Base-by-base conservation (phyloP, 2,329 filamentous ascomycete species). In the Pseudogymnoascus sp. region DNA sequence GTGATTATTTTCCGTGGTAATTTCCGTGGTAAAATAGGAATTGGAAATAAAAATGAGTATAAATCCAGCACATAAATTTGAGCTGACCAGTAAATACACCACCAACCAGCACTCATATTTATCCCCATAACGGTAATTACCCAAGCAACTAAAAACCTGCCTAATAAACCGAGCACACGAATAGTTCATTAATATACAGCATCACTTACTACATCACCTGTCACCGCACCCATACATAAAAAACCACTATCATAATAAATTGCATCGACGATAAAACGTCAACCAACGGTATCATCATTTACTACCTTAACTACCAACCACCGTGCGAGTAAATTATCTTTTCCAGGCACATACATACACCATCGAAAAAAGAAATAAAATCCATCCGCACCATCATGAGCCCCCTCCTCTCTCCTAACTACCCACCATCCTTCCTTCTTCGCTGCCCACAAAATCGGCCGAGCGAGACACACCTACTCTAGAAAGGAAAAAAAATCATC, bases 301-400 rank as follows among this genome's bases (percentile, higher is more conserved):
- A 56, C 50, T 56, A 56, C 50, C 28, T 34, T 34, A 56, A 34
- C 50, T 56, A 56, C 28, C 25, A 56, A 56, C 46, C 46, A 56
- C 25, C 28, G 28, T 56, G 50, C 46, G 8, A 16, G 46, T 31
- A 21, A 56, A 21, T 36, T 21, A 56, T 56, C 50, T 56, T 56
- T 53, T 18, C 28, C 28, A 18, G 50, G 50, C 50, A 56, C 28
- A 12, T 56, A 56, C 50, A 56, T 56, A 56, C 50, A 56, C 50
- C 50, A 12, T 56, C 14, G 28, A 36, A 56, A 21, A 12, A 56
- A 56, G 18, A 31, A 16, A 16, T 28, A 21, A 18, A 16, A 56
- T 56, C 50, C 21, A 21, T 44, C 37, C 37, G n/a, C n/a, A 34
- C 10, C 44, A 28, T 53, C 44, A 8, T 53, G 25, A 31, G 6